Percentiles rank a stretch among this genome's conserved stretches.
Conservation (phyloP, 2,329 filamentous ascomycete genomes). For the Hymenoscyphus scutula region DNA sequence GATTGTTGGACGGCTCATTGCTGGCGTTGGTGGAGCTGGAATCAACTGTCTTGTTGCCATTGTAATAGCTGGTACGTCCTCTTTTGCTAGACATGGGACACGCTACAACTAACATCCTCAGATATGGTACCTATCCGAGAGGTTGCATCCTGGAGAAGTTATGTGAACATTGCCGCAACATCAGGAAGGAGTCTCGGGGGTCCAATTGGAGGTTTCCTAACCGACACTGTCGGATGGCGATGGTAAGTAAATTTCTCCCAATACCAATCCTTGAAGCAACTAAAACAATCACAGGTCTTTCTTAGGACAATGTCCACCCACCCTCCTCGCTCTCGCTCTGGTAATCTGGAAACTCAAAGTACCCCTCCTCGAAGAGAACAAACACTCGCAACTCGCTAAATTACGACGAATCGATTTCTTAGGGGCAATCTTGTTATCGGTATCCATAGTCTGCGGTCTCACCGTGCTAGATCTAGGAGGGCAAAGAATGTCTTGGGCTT, state of each 20-base stretch:
- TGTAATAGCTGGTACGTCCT: conserved; percentile 48
- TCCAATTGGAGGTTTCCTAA: conserved; percentile 51
- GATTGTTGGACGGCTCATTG: conserved; percentile 50
- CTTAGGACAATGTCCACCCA: conserved; percentile 54
- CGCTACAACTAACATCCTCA: conserved; percentile 38
- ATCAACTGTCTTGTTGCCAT: conserved; percentile 51
- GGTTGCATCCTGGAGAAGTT: conserved; percentile 52
- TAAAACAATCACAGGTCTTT: conserved; percentile 44
- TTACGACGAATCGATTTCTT: conserved; percentile 57
- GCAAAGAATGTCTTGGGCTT: conserved; percentile 40
- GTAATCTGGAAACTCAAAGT: conserved; percentile 26
- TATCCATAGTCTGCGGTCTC: conserved; percentile 44
- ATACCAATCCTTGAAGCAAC: neutral
- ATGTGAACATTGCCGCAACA: conserved; percentile 52
- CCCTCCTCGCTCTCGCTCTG: conserved; percentile 48
- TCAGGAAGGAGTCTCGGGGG: conserved; percentile 52
- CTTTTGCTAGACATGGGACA: neutral
- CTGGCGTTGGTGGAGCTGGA: conserved; percentile 51
- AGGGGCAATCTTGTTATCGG: conserved; percentile 47
- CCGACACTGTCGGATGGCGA: conserved; percentile 54
- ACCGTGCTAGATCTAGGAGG: conserved; percentile 50
- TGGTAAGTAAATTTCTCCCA: conserved; percentile 40
- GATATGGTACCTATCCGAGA: conserved; percentile 52
- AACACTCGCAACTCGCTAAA: conserved; percentile 21
- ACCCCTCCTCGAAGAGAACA: conserved; percentile 19